Evolutionary conservation across 2,329 filamentous ascomycete genomes (phyloP).

Genomic region (Neurospora sp.): DNA sequence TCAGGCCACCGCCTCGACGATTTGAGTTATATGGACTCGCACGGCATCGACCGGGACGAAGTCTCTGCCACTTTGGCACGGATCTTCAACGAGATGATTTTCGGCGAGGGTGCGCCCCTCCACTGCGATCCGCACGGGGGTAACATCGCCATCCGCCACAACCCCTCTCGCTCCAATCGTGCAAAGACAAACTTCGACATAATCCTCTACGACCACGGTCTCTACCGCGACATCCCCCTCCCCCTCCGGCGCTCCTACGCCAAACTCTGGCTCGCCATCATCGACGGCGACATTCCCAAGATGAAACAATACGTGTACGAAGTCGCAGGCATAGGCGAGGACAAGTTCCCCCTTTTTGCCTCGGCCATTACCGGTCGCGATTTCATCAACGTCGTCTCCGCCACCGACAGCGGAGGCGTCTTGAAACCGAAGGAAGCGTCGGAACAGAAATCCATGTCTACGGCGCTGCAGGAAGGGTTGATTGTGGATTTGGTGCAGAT

Average conservation of each 20-base stretch:
- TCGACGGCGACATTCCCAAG: constrained; percentile 71
- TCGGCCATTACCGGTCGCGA: constrained; percentile 86
- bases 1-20: constrained; percentile 82
- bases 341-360: constrained; percentile 90
- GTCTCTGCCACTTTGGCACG: constrained; percentile 82
- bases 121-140: constrained; percentile 97
- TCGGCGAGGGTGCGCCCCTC: constrained; percentile 74
- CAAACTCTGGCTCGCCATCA: constrained; percentile 93
- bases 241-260: constrained; percentile 76
- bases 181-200: constrained; percentile 74
- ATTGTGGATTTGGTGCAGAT: constrained; percentile 81
- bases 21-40: constrained; percentile 71
- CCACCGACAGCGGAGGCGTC: constrained; percentile 24
- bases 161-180: constrained; percentile 34
- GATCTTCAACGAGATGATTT: constrained; percentile 99
- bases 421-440: constrained; percentile 51
- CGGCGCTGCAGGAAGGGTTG: constrained; percentile 77
- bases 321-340: constrained; percentile 78
- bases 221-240: constrained; percentile 85
- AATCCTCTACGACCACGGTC: constrained; percentile 90
- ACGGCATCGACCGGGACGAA: constrained; percentile 87
- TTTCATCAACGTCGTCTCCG: constrained; percentile 62
- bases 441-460: constrained; percentile 81
- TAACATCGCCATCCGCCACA: constrained; percentile 85
- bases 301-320: constrained; percentile 88